Evolutionary conservation across 768 basidiomycete species (phyloP), one percentile per base, ranked within the genome.

Genomic region (Leucocoprinus leucothites): DNA sequence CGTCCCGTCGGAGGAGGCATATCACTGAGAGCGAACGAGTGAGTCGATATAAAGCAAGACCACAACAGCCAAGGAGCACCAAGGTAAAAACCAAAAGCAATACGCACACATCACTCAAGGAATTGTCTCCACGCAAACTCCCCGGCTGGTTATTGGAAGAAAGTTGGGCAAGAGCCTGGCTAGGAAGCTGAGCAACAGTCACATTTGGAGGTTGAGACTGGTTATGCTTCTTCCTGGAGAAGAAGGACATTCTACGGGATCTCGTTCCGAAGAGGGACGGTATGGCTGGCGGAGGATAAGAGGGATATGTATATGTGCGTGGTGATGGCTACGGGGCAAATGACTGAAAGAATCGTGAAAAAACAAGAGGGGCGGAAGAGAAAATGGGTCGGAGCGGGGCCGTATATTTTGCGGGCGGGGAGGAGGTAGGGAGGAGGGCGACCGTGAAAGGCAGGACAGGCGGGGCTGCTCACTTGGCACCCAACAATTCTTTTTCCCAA

Each of bases 201-300:
- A 85, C 82, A 63, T 71, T 71, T 26, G 79, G 60, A 24, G 73
- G 25, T 28, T 22, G 61, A 51, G 72, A 70, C 45, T 36, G 54
- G 53, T 21, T 70, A 71, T 85, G 81, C 82, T 89, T 91, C 86
- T 85, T 91, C 81, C 89, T 82, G 42, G 83, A 87, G 82, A 93
- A 93, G 89, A 91, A 93, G 80, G 89, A 91, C 91, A 93, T 93
- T 84, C 86, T 86, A 70, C 85, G 75, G 60, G 82, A 65, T 71
- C 81, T 54, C 42, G 35, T 44, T 61, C 76, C 74, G 68, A 86
- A 71, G 70, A 87, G 70, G 67, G 81, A 87, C 82, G 84, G 79
- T 80, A 86, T 87, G 82, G 81, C 71, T 78, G 80, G 14, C 31
- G 31, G 56, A 61, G 52, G 52, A 47, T 60, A 47, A 21, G 55